Conservation (phyloP, 164 flowering plant genomes). For the Santalum album region DNA sequence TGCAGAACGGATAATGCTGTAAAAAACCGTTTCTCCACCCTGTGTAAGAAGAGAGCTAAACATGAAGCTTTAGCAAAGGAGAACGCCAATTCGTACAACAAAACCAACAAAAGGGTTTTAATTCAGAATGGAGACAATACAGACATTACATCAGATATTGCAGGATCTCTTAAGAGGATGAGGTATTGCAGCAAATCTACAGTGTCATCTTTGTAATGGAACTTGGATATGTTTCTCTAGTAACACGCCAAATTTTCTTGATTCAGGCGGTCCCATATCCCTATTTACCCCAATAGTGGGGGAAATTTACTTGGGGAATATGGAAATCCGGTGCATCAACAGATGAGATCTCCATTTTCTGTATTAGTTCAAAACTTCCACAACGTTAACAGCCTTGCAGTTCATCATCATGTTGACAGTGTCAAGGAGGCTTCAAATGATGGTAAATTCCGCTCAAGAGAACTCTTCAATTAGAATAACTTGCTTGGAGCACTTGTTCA, state of each 20-base stretch:
- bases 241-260: slow-evolving; percentile 4
- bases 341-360: slow-evolving; percentile 55
- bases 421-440: slow-evolving; percentile 22
- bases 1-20: slow-evolving; percentile 98
- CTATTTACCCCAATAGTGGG: slow-evolving; percentile 21
- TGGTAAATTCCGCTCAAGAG: slow-evolving; percentile 32
- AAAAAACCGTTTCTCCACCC: slow-evolving; percentile 85
- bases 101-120: slow-evolving; percentile 56
- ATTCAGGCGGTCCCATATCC: slow-evolving; percentile 41
- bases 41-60: slow-evolving; percentile 91
- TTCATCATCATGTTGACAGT: slow-evolving; percentile 21
- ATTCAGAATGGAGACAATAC: slow-evolving; percentile 26
- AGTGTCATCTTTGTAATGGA: neutral
- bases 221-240: neutral
- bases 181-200: slow-evolving; percentile 32
- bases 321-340: slow-evolving; percentile 24
- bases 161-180: slow-evolving; percentile 43
- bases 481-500: too few relatives aligned
- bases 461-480: neutral
- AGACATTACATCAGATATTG: slow-evolving; percentile 24
- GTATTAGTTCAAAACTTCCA: slow-evolving; percentile 44
- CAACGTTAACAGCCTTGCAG: slow-evolving; percentile 17
- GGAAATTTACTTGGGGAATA: slow-evolving; percentile 26
- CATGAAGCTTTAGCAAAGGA: slow-evolving; percentile 68
- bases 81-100: slow-evolving; percentile 38